Percentiles rank a stretch among this genome's conserved stretches.
phyloP scores from a whole-genome alignment of 257 asterid genomes.

The Penstemon newberryi region DNA sequence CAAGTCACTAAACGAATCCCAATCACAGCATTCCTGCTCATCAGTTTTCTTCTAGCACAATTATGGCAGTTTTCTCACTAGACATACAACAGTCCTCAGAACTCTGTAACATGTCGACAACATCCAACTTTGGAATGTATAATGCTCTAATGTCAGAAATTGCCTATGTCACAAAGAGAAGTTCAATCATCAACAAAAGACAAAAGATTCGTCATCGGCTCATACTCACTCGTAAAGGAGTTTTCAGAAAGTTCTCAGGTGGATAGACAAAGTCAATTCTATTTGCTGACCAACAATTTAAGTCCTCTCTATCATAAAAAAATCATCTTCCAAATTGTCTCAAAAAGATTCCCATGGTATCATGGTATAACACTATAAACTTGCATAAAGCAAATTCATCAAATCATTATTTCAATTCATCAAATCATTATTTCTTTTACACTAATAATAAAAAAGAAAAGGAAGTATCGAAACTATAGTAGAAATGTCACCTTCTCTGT shows the following conservation, averaged over 20 bases:
- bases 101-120: not conserved
- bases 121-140: not conserved
- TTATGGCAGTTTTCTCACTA: no score
- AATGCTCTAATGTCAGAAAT: not conserved
- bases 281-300: slow-evolving; percentile 16
- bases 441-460: slow-evolving; percentile 18
- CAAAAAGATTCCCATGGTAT: not conserved
- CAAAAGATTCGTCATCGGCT: not conserved
- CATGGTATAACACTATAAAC: not conserved
- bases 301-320: not conserved
- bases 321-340: not conserved
- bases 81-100: no score
- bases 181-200: slow-evolving; percentile 13
- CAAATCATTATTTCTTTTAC: not conserved
- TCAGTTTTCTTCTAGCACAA: not conserved
- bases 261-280: slow-evolving; percentile 12
- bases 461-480: slow-evolving; percentile 17
- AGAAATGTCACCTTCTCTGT: slow-evolving; percentile 72
- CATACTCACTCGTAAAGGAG: not conserved
- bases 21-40: not conserved
- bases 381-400: slow-evolving; percentile 10
- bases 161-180: slow-evolving; percentile 8
- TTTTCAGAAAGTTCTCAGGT: slow-evolving; percentile 1
- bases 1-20: not conserved
- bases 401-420: not conserved